phyloP scores from a whole-genome alignment of 2,329 filamentous ascomycete genomes.

The Tolypocladium sp. region DNA sequence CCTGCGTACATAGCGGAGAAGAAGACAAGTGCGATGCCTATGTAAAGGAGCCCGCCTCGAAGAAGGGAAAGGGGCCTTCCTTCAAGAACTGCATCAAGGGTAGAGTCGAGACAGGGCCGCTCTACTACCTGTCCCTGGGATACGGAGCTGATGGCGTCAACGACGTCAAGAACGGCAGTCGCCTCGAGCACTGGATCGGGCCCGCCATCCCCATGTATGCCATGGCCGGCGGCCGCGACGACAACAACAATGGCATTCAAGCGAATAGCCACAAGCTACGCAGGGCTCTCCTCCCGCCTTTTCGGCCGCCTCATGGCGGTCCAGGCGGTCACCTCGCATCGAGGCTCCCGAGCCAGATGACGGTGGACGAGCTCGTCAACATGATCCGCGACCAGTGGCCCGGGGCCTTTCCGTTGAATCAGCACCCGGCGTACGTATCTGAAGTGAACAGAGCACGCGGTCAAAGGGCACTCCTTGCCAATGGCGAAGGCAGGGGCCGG shows the following conservation, averaged over 20 bases:
- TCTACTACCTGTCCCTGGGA: constrained; percentile 25
- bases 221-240: constrained; percentile 3
- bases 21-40: constrained; percentile 5
- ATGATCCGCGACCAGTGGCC: not conserved
- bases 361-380: not conserved
- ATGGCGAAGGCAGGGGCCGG: not conserved
- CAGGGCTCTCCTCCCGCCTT: not conserved
- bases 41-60: not conserved
- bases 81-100: constrained; percentile 9
- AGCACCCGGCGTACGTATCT: not conserved
- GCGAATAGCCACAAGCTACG: constrained; percentile 1
- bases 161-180: constrained; percentile 12
- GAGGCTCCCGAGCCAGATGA: not conserved
- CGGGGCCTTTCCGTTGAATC: not conserved
- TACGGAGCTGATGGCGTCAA: constrained; percentile 19
- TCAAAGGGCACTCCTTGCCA: not conserved
- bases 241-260: constrained; percentile 2
- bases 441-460: not conserved
- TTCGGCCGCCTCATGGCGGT: constrained; percentile 1
- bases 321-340: not conserved
- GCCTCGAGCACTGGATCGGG: constrained; percentile 16
- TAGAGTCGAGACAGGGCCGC: constrained; percentile 8
- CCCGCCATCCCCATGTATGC: constrained; percentile 7
- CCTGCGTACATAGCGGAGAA: constrained; percentile 13
- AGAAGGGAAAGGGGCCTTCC: not conserved